phyloP scores from a whole-genome alignment of 805 yeast species.

The Wickerhamiella lipophila region DNA sequence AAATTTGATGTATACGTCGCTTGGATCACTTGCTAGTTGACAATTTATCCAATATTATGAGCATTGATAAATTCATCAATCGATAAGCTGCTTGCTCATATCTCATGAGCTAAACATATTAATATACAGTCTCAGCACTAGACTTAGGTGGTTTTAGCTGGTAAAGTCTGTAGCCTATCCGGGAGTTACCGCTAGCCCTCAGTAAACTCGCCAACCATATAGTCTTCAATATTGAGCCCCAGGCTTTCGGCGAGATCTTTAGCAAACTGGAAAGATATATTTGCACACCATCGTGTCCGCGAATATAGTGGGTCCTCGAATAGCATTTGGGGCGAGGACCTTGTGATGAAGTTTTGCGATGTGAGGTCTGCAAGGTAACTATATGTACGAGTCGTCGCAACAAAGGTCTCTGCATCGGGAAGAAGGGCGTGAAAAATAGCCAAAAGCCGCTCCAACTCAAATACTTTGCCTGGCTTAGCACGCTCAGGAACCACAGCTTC shows the following conservation, averaged over 20 bases:
- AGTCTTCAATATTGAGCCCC: conserved; percentile 52
- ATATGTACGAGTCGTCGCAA: conserved; percentile 28
- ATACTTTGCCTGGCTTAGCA: conserved; percentile 55
- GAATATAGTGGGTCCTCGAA: conserved; percentile 48
- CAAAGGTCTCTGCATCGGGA: conserved; percentile 32
- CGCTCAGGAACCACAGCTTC: conserved; percentile 44
- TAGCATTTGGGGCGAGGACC: conserved; percentile 17
- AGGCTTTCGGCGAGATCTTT: conserved; percentile 50
- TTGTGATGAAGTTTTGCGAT: conserved; percentile 38
- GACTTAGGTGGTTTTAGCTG: no score
- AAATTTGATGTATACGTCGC: no score
- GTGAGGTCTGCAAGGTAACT: conserved; percentile 48
- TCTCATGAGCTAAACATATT: no score
- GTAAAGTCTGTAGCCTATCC: no score
- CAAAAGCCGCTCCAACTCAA: conserved; percentile 64
- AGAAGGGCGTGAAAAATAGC: conserved; percentile 69
- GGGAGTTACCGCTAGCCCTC: no score
- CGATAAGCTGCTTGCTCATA: no score
- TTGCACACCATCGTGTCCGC: conserved; percentile 65
- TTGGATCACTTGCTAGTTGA: no score
- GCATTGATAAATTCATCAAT: no score
- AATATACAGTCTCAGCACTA: no score
- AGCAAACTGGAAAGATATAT: conserved; percentile 55
- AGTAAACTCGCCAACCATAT: conserved; percentile 27
- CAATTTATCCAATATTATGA: no score